Evolutionary conservation across 73 alveolate genomes (phyloP).

Genomic region (Paramecium octaurelia): DNA sequence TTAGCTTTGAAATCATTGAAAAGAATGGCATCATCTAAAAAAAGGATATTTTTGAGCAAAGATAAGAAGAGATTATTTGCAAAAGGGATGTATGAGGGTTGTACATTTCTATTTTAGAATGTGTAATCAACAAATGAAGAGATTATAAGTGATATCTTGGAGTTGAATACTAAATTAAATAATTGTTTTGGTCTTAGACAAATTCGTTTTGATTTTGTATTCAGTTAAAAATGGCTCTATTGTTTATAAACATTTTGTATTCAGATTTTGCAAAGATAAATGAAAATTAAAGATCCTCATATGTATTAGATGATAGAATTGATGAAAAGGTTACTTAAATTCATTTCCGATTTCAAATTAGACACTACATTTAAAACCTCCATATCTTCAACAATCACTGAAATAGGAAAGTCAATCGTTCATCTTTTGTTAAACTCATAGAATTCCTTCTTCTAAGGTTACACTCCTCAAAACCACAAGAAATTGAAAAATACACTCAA

Average conservation of each 20-base stretch:
- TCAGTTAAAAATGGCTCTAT: background rate
- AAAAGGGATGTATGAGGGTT: background rate
- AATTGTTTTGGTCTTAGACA: background rate
- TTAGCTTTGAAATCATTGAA: background rate
- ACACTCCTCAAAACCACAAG: background rate
- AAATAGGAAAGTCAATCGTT: background rate
- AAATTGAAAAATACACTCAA: background rate
- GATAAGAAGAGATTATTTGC: slow-evolving; percentile 8
- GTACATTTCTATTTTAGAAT: background rate
- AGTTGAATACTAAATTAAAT: slow-evolving; percentile 2
- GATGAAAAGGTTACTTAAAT: background rate
- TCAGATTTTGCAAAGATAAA: background rate
- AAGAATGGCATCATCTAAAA: slow-evolving; percentile 38
- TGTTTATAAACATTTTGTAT: background rate
- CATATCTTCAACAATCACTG: background rate
- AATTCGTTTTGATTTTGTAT: background rate
- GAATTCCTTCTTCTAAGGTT: background rate
- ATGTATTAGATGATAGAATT: slow-evolving; percentile 34
- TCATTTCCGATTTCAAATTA: background rate
- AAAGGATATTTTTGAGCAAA: background rate
- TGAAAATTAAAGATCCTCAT: slow-evolving; percentile 34
- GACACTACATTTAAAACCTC: background rate
- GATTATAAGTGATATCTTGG: slow-evolving; percentile 10
- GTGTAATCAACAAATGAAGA: background rate
- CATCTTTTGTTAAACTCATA: background rate